Conservation (phyloP, 2,329 filamentous ascomycete species). For the Phyllosticta citriasiana region DNA sequence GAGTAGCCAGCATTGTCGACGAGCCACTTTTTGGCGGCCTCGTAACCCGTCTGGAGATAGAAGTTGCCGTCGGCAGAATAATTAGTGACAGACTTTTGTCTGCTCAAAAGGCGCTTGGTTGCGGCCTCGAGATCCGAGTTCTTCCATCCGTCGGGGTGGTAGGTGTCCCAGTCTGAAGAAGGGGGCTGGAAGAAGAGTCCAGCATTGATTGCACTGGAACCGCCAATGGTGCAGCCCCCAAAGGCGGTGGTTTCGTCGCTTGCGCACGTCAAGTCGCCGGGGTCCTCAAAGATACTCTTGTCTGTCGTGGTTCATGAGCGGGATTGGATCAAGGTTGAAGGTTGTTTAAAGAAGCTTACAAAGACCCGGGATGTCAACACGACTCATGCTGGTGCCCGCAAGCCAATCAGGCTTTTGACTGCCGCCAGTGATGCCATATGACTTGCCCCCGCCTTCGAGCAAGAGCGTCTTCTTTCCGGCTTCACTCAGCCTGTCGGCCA, state of each 20-base stretch:
- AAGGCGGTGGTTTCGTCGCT: constrained; percentile 32
- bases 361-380: constrained; percentile 45
- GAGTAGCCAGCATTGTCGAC: constrained; percentile 39
- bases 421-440: constrained; percentile 40
- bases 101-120: constrained; percentile 34
- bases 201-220: constrained; percentile 45
- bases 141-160: constrained; percentile 43
- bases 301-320: constrained; percentile 18
- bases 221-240: constrained; percentile 43
- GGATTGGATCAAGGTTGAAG: neutral
- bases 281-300: constrained; percentile 39
- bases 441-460: constrained; percentile 42
- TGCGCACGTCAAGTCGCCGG: constrained; percentile 33
- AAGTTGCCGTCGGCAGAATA: constrained; percentile 37
- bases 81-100: constrained; percentile 34
- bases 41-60: constrained; percentile 40
- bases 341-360: constrained; percentile 7
- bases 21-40: constrained; percentile 40
- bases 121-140: constrained; percentile 39
- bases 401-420: constrained; percentile 41
- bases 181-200: constrained; percentile 46
- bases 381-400: constrained; percentile 36
- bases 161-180: constrained; percentile 42
- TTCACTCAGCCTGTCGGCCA: constrained; percentile 42
- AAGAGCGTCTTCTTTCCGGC: constrained; percentile 43